Conservation (phyloP, 2,329 filamentous ascomycete species). For the Calcarisporium arbuscula region DNA sequence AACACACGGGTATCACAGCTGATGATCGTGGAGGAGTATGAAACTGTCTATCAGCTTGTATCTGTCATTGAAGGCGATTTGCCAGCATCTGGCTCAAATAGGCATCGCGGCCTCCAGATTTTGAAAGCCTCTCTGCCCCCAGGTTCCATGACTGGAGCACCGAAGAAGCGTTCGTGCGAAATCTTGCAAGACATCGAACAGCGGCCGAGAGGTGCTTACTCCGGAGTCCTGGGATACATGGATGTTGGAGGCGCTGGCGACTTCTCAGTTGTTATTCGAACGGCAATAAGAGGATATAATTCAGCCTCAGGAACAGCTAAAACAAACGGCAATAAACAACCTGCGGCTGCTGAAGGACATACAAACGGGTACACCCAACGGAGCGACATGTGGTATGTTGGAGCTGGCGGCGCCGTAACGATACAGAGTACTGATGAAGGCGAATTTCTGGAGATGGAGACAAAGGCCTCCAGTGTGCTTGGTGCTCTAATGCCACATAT, state of each 20-base stretch:
- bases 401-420: conserved; percentile 68
- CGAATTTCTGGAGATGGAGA: conserved; percentile 65
- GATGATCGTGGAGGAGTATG: conserved; percentile 65
- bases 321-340: too few species aligned
- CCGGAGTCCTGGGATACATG: conserved; percentile 63
- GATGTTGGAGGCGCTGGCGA: conserved; percentile 64
- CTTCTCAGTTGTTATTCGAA: conserved; percentile 67
- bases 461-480: conserved; percentile 28
- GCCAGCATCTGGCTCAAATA: background rate
- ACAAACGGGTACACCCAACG: conserved; percentile 3
- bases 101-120: conserved; percentile 55
- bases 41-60: conserved; percentile 65
- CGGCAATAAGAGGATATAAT: conserved; percentile 49
- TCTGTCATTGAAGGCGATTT: conserved; percentile 46
- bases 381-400: conserved; percentile 52
- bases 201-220: conserved; percentile 54
- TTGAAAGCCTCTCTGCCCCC: conserved; percentile 58
- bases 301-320: conserved; percentile 9
- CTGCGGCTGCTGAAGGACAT: conserved; percentile 1
- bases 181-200: conserved; percentile 54
- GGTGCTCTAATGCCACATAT: background rate
- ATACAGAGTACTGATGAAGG: conserved; percentile 54
- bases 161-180: conserved; percentile 65
- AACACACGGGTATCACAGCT: conserved; percentile 56
- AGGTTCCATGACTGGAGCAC: conserved; percentile 70